Percentiles rank a stretch among this genome's conserved stretches.
phyloP scores from a whole-genome alignment of 805 yeast genomes.

The Soucietia sequanensis region DNA sequence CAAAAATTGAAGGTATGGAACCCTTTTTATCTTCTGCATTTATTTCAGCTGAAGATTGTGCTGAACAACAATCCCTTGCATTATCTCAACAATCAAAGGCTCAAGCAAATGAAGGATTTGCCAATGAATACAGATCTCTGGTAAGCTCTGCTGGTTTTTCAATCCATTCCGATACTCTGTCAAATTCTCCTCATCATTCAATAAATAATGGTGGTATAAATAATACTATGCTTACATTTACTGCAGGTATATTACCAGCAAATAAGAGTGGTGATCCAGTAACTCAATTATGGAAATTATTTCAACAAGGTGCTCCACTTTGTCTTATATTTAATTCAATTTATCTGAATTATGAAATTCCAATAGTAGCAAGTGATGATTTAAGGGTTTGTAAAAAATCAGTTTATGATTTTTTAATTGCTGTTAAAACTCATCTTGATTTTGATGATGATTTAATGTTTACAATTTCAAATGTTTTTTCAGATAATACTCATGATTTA shows the following conservation, averaged over 20 bases:
- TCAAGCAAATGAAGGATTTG: conserved; percentile 10
- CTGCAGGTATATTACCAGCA: conserved; percentile 76
- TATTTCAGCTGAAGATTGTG: conserved; percentile 61
- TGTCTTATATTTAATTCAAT: conserved; percentile 78
- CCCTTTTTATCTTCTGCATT: conserved; percentile 66
- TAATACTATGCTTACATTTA: conserved; percentile 56
- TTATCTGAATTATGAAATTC: conserved; percentile 38
- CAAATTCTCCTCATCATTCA: conserved; percentile 13
- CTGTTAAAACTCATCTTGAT: conserved; percentile 74
- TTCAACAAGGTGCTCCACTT: conserved; percentile 90
- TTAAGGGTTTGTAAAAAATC: conserved; percentile 81
- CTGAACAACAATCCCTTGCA: conserved; percentile 69
- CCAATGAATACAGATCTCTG: conserved; percentile 31
- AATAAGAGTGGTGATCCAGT: conserved; percentile 84
- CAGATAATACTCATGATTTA: conserved; percentile 76
- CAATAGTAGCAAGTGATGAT: conserved; percentile 74
- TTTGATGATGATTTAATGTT: conserved; percentile 81
- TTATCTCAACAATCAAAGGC: conserved; percentile 41
- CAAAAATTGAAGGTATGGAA: conserved; percentile 61
- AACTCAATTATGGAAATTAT: conserved; percentile 81
- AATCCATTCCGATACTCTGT: conserved; percentile 29
- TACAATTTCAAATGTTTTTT: conserved; percentile 85
- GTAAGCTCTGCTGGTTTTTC: conserved; percentile 34
- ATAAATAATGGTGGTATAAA: conserved; percentile 13
- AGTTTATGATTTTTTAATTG: conserved; percentile 84